A percentile compares a stretch with the other conserved stretches of the same genome.
Conservation (phyloP, 1,284 basidiomycete genomes). For the Trametes versicolor region DNA sequence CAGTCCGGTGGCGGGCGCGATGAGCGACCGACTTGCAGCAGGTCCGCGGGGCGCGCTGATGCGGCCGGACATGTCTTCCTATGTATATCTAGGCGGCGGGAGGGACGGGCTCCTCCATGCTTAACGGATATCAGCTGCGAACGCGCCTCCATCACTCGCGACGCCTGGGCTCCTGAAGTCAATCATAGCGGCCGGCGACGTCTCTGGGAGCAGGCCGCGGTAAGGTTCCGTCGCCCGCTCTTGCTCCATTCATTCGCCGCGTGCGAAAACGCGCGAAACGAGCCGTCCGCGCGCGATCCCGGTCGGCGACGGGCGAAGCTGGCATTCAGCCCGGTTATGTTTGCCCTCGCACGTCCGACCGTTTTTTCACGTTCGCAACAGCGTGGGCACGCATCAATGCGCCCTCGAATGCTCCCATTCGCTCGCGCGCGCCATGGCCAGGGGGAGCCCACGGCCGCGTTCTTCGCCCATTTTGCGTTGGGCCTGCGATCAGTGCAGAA, state of each 20-base stretch:
- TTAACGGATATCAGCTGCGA: conserved; percentile 17
- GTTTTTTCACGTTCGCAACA: not conserved
- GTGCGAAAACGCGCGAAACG: not conserved
- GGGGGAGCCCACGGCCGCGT: not conserved
- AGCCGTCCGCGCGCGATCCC: not conserved
- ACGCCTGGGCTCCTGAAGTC: conserved; percentile 3
- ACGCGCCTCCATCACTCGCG: not conserved
- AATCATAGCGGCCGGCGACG: conserved; percentile 10
- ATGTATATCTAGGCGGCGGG: not conserved
- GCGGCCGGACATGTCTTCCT: not conserved
- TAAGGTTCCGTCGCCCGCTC: not conserved
- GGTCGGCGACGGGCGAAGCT: not conserved
- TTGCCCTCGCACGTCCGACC: not conserved
- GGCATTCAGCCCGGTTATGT: not conserved
- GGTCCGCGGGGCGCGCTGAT: not conserved
- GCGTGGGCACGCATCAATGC: not conserved
- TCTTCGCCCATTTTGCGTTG: not conserved
- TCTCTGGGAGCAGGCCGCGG: not conserved
- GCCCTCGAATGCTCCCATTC: not conserved
- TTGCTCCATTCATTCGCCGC: not conserved
- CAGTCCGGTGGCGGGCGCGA: not conserved
- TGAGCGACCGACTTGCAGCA: too few species aligned
- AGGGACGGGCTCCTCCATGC: not conserved
- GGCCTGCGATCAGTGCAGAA: conserved; percentile 15
- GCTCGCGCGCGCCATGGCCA: not conserved